phyloP scores from a whole-genome alignment of 495 filamentous ascomycete genomes.

The Penicillium flavigenum region DNA sequence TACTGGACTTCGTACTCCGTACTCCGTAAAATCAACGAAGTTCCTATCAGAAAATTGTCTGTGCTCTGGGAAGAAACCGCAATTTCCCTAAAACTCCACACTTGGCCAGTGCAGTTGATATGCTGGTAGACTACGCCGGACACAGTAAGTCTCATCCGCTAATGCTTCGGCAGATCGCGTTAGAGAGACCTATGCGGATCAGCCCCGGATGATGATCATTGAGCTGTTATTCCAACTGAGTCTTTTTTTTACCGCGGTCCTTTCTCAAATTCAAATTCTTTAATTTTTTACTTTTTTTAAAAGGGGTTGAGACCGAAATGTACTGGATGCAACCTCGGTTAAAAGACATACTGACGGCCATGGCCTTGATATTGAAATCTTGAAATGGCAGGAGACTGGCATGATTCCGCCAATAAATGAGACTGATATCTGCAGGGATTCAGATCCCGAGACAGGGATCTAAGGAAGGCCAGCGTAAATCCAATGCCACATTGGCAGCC shows the following conservation, averaged over 20 bases:
- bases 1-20: too few relatives aligned
- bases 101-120: slow-evolving; percentile 21
- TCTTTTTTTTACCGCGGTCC: too few relatives aligned
- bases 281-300: not conserved
- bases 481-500: not conserved
- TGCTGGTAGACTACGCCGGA: slow-evolving; percentile 24
- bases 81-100: slow-evolving; percentile 13
- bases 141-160: slow-evolving; percentile 31
- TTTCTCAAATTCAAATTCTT: not conserved
- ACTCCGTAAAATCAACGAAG: not conserved
- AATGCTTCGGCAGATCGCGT: slow-evolving; percentile 30
- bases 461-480: slow-evolving; percentile 1
- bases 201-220: slow-evolving; percentile 16
- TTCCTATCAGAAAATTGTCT: slow-evolving; percentile 2
- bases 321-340: slow-evolving; percentile 5
- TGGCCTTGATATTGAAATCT: slow-evolving; percentile 6
- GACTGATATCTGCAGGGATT: slow-evolving; percentile 19
- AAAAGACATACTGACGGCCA: not conserved
- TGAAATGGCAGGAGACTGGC: slow-evolving; percentile 1
- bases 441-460: slow-evolving; percentile 25
- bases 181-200: slow-evolving; percentile 14
- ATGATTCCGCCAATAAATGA: not conserved
- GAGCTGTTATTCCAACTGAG: not conserved
- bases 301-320: not conserved
- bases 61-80: slow-evolving; percentile 5